These are phyloP conservation scores for Penicillium goetzii DNA, from an alignment of 495 filamentous ascomycete species.

Conservation along the genomic window DNA sequence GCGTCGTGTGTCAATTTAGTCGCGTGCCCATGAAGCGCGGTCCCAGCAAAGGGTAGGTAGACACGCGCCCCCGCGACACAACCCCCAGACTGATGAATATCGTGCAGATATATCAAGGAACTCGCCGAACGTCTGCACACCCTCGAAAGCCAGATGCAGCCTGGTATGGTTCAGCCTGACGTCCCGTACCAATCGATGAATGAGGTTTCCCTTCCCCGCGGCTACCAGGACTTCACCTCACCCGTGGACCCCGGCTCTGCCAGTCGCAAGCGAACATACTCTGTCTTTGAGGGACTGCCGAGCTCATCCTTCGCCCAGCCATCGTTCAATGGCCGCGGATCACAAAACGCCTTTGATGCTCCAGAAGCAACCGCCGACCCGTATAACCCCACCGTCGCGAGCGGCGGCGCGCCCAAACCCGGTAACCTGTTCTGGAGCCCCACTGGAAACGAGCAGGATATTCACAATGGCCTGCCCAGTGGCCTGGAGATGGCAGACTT, in stretches of 20 bases:
- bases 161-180: conserved; percentile 49
- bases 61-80: conserved; percentile 4
- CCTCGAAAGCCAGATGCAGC: conserved; percentile 71
- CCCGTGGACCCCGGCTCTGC: conserved; percentile 46
- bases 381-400: conserved; percentile 38
- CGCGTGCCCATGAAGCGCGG: conserved; percentile 93
- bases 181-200: conserved; percentile 53
- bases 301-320: conserved; percentile 52
- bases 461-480: conserved; percentile 39
- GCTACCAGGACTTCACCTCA: conserved; percentile 54
- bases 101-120: conserved; percentile 87
- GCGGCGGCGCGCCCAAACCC: conserved; percentile 38
- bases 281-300: conserved; percentile 57
- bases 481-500: conserved; percentile 45
- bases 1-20: conserved; percentile 82
- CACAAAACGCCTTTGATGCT: conserved; percentile 46
- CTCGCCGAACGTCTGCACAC: conserved; percentile 84
- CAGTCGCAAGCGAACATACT: conserved; percentile 59
- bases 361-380: conserved; percentile 50
- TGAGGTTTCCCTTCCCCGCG: conserved; percentile 48
- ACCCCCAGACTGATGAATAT: conserved; percentile 27
- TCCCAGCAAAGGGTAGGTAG: conserved; percentile 84
- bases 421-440: conserved; percentile 46
- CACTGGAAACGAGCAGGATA: conserved; percentile 41
- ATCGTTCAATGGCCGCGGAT: conserved; percentile 45